phyloP scores from a whole-genome alignment of 179 eudicot genomes.

The Silene vulgaris region DNA sequence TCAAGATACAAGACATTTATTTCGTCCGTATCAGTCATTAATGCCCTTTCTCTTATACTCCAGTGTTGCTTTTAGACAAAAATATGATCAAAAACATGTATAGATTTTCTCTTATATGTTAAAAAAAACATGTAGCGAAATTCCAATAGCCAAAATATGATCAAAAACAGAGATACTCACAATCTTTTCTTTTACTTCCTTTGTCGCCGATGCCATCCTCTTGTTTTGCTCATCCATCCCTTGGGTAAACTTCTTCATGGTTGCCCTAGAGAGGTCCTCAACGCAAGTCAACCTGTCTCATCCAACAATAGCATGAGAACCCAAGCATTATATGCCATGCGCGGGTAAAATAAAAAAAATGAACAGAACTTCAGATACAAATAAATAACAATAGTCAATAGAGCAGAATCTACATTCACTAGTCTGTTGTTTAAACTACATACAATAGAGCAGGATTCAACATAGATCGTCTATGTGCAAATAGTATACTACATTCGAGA shows the following conservation, averaged over 20 bases:
- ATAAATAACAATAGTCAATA: background rate
- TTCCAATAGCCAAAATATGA: background rate
- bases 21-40: no score
- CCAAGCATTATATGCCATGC: background rate
- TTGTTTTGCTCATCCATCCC: slow-evolving; percentile 87
- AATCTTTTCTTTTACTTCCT: slow-evolving; percentile 69
- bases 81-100: no score
- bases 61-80: no score
- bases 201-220: slow-evolving; percentile 71
- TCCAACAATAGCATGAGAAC: slow-evolving; percentile 16
- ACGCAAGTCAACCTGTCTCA: slow-evolving; percentile 60
- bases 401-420: background rate
- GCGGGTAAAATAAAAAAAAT: background rate
- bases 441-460: background rate
- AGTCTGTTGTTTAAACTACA: background rate
- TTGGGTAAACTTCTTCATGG: slow-evolving; percentile 79
- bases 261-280: slow-evolving; percentile 75
- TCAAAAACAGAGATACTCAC: slow-evolving; percentile 40
- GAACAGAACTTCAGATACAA: background rate
- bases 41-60: no score
- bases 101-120: no score
- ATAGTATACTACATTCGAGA: background rate
- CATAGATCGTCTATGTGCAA: background rate
- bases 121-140: background rate
- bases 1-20: no score